Conservation (phyloP, 495 filamentous ascomycete genomes). For the Hypoxylon fuscum region DNA sequence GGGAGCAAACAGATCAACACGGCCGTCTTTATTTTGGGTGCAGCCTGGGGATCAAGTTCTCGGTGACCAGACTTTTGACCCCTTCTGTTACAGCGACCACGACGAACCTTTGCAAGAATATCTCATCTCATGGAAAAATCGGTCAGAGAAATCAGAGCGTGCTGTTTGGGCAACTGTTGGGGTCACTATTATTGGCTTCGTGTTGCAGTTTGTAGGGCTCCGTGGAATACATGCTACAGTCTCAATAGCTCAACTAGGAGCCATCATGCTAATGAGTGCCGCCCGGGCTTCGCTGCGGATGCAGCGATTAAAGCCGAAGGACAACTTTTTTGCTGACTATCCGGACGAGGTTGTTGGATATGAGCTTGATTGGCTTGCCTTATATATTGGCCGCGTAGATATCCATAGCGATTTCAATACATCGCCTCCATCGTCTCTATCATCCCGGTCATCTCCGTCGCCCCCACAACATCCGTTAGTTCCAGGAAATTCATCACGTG, state of each 20-base stretch:
- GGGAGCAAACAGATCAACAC: too few relatives aligned
- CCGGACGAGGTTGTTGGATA: too few relatives aligned
- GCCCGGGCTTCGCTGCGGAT: conserved; percentile 52
- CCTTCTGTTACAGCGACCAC: conserved; percentile 4
- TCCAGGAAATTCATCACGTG: too few relatives aligned
- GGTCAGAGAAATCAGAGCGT: too few relatives aligned
- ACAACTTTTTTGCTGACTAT: too few relatives aligned
- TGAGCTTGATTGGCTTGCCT: too few relatives aligned
- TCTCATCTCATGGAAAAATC: background rate
- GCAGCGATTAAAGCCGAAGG: conserved; percentile 33
- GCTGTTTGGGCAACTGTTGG: background rate
- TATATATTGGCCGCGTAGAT: too few relatives aligned
- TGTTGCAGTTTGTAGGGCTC: conserved; percentile 57
- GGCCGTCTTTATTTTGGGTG: conserved; percentile 9
- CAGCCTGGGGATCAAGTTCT: conserved; percentile 40
- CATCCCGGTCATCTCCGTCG: too few relatives aligned
- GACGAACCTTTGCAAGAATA: background rate
- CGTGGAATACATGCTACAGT: conserved; percentile 57
- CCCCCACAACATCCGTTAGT: too few relatives aligned
- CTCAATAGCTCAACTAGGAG: conserved; percentile 42
- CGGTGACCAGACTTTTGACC: conserved; percentile 26
- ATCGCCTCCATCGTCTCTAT: too few relatives aligned
- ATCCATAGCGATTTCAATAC: too few relatives aligned
- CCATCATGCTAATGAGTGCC: background rate
- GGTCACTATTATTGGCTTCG: conserved; percentile 15